phyloP scores from a whole-genome alignment of 2,329 filamentous ascomycete species.

The Beauveria asiatica region DNA sequence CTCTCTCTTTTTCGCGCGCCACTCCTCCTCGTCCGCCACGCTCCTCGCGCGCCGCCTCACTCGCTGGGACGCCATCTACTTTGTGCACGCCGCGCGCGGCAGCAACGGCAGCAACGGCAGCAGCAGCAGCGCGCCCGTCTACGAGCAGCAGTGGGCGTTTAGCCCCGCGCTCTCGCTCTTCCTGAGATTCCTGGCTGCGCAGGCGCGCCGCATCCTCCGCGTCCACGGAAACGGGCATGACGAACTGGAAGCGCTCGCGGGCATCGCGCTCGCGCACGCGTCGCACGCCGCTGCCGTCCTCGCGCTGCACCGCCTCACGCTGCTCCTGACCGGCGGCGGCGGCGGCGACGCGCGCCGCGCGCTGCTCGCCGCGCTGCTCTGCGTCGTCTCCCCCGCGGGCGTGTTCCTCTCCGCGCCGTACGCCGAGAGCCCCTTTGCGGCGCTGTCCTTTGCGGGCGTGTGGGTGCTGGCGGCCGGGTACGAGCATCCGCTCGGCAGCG shows the following conservation, averaged over 20 bases:
- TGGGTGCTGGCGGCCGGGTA: slow-evolving; percentile 54
- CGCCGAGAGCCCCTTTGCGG: slow-evolving; percentile 69
- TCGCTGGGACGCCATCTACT: slow-evolving; percentile 79
- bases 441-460: slow-evolving; percentile 67
- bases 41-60: slow-evolving; percentile 50
- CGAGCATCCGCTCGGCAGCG: slow-evolving; percentile 17
- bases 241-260: slow-evolving; percentile 41
- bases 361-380: slow-evolving; percentile 62
- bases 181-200: slow-evolving; percentile 29
- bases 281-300: slow-evolving; percentile 71
- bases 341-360: slow-evolving; percentile 41
- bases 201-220: slow-evolving; percentile 19
- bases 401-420: slow-evolving; percentile 85
- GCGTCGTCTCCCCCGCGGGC: slow-evolving; percentile 80
- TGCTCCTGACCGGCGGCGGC: slow-evolving; percentile 40
- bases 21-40: slow-evolving; percentile 23
- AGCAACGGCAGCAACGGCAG: slow-evolving; percentile 43
- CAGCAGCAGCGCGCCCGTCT: slow-evolving; percentile 37
- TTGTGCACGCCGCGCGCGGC: slow-evolving; percentile 49
- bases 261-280: slow-evolving; percentile 59
- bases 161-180: slow-evolving; percentile 40
- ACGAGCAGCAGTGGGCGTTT: slow-evolving; percentile 84
- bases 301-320: slow-evolving; percentile 59
- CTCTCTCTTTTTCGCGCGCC: slow-evolving; percentile 33
- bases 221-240: slow-evolving; percentile 1